Base-by-base conservation (phyloP, 257 asterid genomes). In the Osmanthus fragrans region DNA sequence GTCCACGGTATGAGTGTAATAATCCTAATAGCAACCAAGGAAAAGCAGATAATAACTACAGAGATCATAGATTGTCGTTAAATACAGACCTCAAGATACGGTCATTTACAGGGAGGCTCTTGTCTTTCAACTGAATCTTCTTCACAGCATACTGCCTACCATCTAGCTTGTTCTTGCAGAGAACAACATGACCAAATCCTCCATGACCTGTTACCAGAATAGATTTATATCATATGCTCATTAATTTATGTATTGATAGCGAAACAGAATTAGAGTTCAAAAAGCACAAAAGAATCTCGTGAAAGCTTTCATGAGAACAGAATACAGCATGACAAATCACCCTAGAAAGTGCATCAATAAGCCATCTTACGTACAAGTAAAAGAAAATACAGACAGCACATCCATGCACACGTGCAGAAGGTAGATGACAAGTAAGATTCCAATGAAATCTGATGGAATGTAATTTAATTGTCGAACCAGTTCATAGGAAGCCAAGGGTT, bases 121-220 rank as follows among this genome's bases (percentile, higher is more conserved):
- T 86, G 84, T 90, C 99, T 92, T 95, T 95, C 70, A 95, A 85
- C 23, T 84, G 96, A 78, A 95, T 95, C 89, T 93, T 93, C 92
- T 95, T 95, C 79, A 95, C 90, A 73, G 99, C 99, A 85, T 95
- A 95, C 73, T 95, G 99, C 76, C 98, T 83, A 70, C 99, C 99
- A 81, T 95, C 99, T 73, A 93, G 86, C 90, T 95, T 95, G 88
- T 95, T 95, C 90, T 91, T 93, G 91, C 99, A 95, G 72, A 95
- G 81, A 82, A 95, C 94, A 75, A 95, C 99, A 56, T 89, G 97
- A 80, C 99, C 99, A 86, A 93, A 95, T 75, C 99, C 99, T 80
- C 99, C 99, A 79, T 88, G 99, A 74, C 98, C 99, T 94, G 86
- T 73, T 73, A 81, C 74, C 84, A 70, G 72, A 39, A 42, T 72